Conservation (phyloP, 352 stramenopile species). For the Phytophthora tubulina region DNA sequence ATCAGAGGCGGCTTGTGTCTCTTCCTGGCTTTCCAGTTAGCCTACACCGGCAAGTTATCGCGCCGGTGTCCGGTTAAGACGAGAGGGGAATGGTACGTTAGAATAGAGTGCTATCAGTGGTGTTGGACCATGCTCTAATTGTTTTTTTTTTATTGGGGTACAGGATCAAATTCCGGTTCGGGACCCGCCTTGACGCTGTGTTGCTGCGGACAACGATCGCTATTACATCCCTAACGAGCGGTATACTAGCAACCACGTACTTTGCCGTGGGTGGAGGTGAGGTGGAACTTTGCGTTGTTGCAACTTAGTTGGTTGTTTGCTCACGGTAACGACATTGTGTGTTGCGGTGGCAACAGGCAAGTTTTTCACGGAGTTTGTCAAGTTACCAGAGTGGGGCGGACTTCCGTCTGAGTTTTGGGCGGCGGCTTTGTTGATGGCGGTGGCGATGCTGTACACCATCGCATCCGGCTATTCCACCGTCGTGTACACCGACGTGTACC, state of each 20-base stretch:
- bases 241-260: constrained; percentile 76
- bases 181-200: constrained; percentile 55
- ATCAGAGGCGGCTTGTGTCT: constrained; percentile 80
- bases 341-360: constrained; percentile 48
- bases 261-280: constrained; percentile 76
- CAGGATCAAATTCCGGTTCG: constrained; percentile 88
- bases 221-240: constrained; percentile 71
- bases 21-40: constrained; percentile 83
- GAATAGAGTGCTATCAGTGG: neutral
- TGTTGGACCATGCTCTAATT: neutral
- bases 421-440: constrained; percentile 66
- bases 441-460: constrained; percentile 80
- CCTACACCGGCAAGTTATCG: constrained; percentile 83
- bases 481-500: constrained; percentile 87
- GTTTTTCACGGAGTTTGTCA: constrained; percentile 83
- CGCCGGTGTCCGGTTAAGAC: constrained; percentile 82
- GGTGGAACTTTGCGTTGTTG: constrained; percentile 2
- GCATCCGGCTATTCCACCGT: constrained; percentile 77
- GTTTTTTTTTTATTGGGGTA: neutral
- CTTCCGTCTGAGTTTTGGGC: constrained; percentile 81
- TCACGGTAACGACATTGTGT: neutral
- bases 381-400: constrained; percentile 61
- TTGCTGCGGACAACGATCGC: constrained; percentile 76
- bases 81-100: constrained; percentile 71
- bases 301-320: neutral